Base-by-base conservation (phyloP, 148 eudicot species). In the Dianthus caryophyllus region DNA sequence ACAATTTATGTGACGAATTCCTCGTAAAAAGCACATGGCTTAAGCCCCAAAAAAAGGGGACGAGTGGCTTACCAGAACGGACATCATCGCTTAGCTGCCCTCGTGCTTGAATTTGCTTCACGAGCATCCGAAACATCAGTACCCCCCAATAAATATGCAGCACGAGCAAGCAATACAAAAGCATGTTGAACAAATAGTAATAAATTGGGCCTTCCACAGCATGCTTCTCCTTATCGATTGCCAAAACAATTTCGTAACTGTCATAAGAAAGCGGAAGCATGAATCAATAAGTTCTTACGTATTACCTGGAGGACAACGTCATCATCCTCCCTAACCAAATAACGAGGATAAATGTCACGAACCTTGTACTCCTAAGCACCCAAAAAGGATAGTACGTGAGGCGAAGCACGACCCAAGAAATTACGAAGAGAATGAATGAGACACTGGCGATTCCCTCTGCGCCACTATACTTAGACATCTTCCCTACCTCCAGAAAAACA, bases 51-150 rank as follows among this genome's bases (percentile, higher is more conserved):
- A n/a, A n/a, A n/a, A n/a, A n/a, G n/a, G n/a, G n/a, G n/a, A n/a
- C n/a, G n/a, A n/a, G n/a, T n/a, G n/a, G n/a, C 98, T 79, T 79
- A 93, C 98, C 98, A 44, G 98, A 93, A 64, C 98, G 89, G 77
- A 93, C 92, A 73, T 93, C 98, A 43, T 93, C 98, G 75, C 96
- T 88, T 63, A 93, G 65, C 70, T 79, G 81, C 73, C 98, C 98
- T 80, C 87, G 81, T 36, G 83, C 81, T 88, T 93, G 82, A 76
- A 93, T 79, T 88, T 93, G 98, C 80, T 80, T 87, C 64, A 83
- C 95, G 38, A 93, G 92, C 98, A 93, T 90, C 60, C 97, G 88
- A 49, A 78, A 90, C 78, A 93, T 93, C 61, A 93, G 74, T 75
- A 88, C 90, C 92, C 96, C 86, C 98, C 98, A 93, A 73, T 93